Evolutionary conservation across 1,284 basidiomycete species (phyloP), one percentile per base, ranked within the genome.

Genomic region (Ceratobasidium sp.): DNA sequence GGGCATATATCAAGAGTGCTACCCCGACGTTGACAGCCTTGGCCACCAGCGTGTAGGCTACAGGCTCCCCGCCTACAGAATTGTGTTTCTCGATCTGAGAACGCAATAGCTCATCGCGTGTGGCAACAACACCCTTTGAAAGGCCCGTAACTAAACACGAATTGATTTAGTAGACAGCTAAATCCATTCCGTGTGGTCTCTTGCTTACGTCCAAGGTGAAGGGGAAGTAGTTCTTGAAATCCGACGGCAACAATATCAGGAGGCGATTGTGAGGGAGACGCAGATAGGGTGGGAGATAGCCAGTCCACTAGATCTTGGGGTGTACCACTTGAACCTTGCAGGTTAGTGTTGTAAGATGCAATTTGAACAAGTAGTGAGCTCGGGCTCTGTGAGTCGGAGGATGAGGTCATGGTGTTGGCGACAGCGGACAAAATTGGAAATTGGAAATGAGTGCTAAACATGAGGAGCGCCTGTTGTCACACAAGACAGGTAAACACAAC

Each of bases 221-320:
- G 84, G 4, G 94, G 94, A 11, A 96, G 84, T 50, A 96, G 85
- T 80, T 96, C 94, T 79, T 96, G 94, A 77, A 96, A 96, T 13
- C 94, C 94, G 57, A 96, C 90, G 0, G 91, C 94, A 69, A 95
- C 88, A 43, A 96, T 89, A 80, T 96, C 95, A 38, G 92, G 89
- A 4, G 79, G 77, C 16, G 76, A 77, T 59, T 78, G 38, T 14
- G 66, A 50, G 23, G 30, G 64, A 35, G 92, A 91, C 5, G 92
- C 90, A 74, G 89, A 89, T 9, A 94, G 81, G 0, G 92, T 92
- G 43, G 92, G 92, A 13, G 87, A 84, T 43, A 94, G 85, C 92
- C 92, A 94, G 83, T 93, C 92, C 7, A 94, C 91, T 50, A 94
- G 85, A 77, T 93, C 89, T 79, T 94, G 92, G 0, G 91, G 91